Percentiles rank a stretch among this genome's conserved stretches.
Evolutionary conservation across 139 green algal genomes (phyloP).

Genomic region (Closterium sp.): DNA sequence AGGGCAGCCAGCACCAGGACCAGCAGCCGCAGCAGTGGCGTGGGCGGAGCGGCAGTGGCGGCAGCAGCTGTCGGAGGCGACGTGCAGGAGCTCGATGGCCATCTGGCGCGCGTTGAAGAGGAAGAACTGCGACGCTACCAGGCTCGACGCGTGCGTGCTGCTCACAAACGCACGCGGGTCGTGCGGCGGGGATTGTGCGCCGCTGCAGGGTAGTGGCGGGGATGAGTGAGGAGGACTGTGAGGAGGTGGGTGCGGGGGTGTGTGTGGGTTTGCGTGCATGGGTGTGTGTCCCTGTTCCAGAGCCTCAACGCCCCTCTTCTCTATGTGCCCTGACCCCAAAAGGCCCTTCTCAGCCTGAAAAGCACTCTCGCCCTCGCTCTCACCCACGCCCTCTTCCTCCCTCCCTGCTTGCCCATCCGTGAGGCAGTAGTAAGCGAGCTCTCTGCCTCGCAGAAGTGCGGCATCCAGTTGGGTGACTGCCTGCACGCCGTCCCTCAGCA

Average conservation of each 20-base stretch:
- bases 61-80: neutral
- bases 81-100: neutral
- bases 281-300: too few relatives aligned
- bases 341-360: too few relatives aligned
- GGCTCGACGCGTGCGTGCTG: neutral
- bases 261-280: neutral
- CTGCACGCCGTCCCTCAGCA: neutral
- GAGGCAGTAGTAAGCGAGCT: neutral
- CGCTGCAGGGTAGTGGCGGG: neutral
- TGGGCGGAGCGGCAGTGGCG: neutral
- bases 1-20: neutral
- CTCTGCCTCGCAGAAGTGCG: neutral
- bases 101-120: slow-evolving; percentile 33
- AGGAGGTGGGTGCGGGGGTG: neutral
- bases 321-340: too few relatives aligned
- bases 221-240: neutral
- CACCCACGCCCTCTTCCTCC: too few relatives aligned
- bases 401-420: too few relatives aligned
- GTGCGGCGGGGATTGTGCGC: neutral
- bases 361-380: too few relatives aligned
- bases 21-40: too few relatives aligned
- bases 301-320: too few relatives aligned
- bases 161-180: neutral
- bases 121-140: slow-evolving; percentile 34
- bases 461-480: neutral